Evolutionary conservation across 352 stramenopile species (phyloP), one percentile per base, ranked within the genome.

Genomic region (Phytophthora tentaculata): DNA sequence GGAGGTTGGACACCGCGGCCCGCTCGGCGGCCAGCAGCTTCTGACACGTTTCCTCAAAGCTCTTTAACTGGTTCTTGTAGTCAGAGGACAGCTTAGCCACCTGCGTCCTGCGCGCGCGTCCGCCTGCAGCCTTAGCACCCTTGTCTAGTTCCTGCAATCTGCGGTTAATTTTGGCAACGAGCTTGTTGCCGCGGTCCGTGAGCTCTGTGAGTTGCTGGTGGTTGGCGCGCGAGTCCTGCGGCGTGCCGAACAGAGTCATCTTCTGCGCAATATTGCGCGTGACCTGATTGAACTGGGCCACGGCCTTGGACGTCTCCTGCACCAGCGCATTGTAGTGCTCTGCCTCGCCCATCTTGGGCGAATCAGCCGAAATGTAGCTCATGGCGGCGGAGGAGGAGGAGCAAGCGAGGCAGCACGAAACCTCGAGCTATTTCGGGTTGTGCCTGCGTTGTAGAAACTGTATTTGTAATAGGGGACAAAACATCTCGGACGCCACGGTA

Each of bases 141-240:
- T 71, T 74, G 59, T 69, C 67, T 37, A 90, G 71, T 22, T 86
- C 73, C 56, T 89, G 69, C 47, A 90, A 67, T 1, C 75, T 72
- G 56, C 73, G 76, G 55, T 89, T 85, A 57, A 91, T 86, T 60
- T 80, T 84, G 17, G 56, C 55, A 23, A 89, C 79, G 41, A 88
- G 71, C 52, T 87, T 86, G 61, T 89, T 86, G 54, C 82, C 82
- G 37, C 78, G 77, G 61, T 88, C 76, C 43, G 75, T 76, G 44
- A 89, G 74, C 60, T 91, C 79, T 56, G 71, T 86, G 54, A 89
- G 74, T 71, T 89, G 71, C 56, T 84, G 74, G 64, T 89, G 80
- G 75, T 84, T 91, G 43, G 78, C 68, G 32, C 76, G 78, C 50
- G 75, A 85, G 66, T 88, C 80, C 53, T 89, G 79, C 35, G 76